These are phyloP conservation scores for Vigna reflexopilosa DNA, from an alignment of 306 rosid species.

Conservation along the genomic window DNA sequence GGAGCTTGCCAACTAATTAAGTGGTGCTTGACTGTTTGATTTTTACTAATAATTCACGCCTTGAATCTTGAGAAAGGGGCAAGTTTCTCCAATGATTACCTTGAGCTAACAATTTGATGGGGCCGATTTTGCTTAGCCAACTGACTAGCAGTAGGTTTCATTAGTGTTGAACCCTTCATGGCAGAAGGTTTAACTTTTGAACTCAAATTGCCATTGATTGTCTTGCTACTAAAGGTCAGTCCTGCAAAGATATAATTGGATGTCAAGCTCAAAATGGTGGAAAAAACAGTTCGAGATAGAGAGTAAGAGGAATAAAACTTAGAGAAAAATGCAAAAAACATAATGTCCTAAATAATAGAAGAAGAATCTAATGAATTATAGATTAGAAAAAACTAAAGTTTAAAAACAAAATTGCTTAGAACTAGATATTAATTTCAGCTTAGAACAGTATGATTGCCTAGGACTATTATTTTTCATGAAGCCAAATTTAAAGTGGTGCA, in stretches of 20 bases:
- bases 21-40: constrained; percentile 12
- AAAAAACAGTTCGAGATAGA: background rate
- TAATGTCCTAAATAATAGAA: background rate
- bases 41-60: constrained; percentile 19
- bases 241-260: constrained; percentile 54
- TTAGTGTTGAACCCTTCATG: constrained; percentile 76
- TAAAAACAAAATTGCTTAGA: background rate
- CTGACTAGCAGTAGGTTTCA: constrained; percentile 97
- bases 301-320: background rate
- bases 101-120: constrained; percentile 57
- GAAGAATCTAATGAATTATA: constrained; percentile 4
- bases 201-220: constrained; percentile 42
- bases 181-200: constrained; percentile 52
- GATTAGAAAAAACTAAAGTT: background rate
- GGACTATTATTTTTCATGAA: background rate
- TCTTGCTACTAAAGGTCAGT: constrained; percentile 56
- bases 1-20: constrained; percentile 26
- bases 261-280: constrained; percentile 19
- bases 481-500: background rate
- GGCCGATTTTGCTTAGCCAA: constrained; percentile 80
- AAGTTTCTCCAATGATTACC: constrained; percentile 59
- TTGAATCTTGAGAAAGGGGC: constrained; percentile 23
- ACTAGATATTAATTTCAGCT: constrained; percentile 4
- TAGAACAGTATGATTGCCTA: constrained; percentile 7
- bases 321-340: background rate